Conservation (phyloP, 2,329 filamentous ascomycete genomes). For the Stromatinia cepivora region DNA sequence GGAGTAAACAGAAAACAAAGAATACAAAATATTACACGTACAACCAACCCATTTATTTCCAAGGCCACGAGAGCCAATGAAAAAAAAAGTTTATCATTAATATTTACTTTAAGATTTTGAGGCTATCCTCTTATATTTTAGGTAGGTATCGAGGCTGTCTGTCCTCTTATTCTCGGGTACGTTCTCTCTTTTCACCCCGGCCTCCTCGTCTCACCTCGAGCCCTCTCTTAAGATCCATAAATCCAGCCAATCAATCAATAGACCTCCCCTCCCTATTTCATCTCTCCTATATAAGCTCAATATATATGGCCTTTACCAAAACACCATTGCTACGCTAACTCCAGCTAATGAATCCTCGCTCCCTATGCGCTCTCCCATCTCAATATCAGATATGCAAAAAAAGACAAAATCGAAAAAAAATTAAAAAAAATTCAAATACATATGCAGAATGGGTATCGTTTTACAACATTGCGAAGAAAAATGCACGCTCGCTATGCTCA, state of each 20-base stretch:
- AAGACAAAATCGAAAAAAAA: background rate
- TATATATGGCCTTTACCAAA: background rate
- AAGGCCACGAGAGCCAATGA: too few species aligned
- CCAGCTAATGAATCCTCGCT: background rate
- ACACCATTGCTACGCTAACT: conserved; percentile 9
- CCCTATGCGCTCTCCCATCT: background rate
- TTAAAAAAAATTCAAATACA: background rate
- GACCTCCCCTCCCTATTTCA: background rate
- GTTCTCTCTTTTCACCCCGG: background rate
- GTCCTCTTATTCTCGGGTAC: background rate
- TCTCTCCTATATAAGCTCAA: background rate
- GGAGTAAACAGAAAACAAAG: too few species aligned
- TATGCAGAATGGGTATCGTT: conserved; percentile 24
- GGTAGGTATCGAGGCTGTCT: background rate
- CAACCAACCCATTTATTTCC: too few species aligned
- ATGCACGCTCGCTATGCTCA: conserved; percentile 21
- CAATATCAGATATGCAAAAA: background rate
- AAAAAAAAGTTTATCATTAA: too few species aligned
- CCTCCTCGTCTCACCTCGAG: background rate
- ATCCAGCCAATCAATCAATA: background rate
- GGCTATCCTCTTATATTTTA: too few species aligned
- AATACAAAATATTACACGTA: too few species aligned
- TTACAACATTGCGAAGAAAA: conserved; percentile 8
- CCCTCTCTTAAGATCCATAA: background rate
- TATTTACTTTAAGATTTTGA: too few species aligned